A percentile compares a stretch with the other conserved stretches of the same genome.
These are phyloP conservation scores for Amesomyces nigricolor DNA, from an alignment of 2,329 filamentous ascomycete genomes.

Conservation along the genomic window DNA sequence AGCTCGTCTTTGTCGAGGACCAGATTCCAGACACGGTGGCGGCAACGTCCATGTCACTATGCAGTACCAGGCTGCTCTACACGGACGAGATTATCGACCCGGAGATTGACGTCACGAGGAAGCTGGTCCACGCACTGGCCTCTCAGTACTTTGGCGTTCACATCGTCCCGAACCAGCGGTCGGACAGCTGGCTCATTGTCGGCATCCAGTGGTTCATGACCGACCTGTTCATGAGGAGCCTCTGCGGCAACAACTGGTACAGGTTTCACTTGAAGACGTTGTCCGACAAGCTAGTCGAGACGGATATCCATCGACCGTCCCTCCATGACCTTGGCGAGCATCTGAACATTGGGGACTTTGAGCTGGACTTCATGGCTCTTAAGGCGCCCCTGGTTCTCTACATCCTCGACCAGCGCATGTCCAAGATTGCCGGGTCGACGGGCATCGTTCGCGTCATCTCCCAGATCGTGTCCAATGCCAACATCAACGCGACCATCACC, in stretches of 20 bases:
- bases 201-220: constrained; percentile 94
- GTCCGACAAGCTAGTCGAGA: constrained; percentile 73
- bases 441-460: constrained; percentile 82
- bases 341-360: constrained; percentile 75
- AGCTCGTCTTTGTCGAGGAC: constrained; percentile 91
- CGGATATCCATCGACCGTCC: constrained; percentile 77
- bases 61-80: constrained; percentile 80
- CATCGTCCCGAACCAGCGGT: constrained; percentile 73
- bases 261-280: constrained; percentile 81
- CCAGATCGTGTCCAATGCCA: constrained; percentile 78
- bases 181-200: constrained; percentile 82
- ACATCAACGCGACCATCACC: constrained; percentile 45
- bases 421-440: constrained; percentile 79
- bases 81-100: constrained; percentile 80
- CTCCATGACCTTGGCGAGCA: constrained; percentile 73
- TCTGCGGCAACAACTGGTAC: constrained; percentile 94
- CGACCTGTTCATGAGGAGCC: constrained; percentile 80
- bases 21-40: constrained; percentile 68
- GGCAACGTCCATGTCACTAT: constrained; percentile 77
- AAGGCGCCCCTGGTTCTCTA: constrained; percentile 90
- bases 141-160: constrained; percentile 94
- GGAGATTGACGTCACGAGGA: constrained; percentile 73
- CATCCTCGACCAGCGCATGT: constrained; percentile 84
- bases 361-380: constrained; percentile 81
- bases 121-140: constrained; percentile 75